Percentiles rank a stretch among this genome's conserved stretches.
Evolutionary conservation across 2,329 filamentous ascomycete species (phyloP).

Genomic region (Curvularia hawaiiensis): DNA sequence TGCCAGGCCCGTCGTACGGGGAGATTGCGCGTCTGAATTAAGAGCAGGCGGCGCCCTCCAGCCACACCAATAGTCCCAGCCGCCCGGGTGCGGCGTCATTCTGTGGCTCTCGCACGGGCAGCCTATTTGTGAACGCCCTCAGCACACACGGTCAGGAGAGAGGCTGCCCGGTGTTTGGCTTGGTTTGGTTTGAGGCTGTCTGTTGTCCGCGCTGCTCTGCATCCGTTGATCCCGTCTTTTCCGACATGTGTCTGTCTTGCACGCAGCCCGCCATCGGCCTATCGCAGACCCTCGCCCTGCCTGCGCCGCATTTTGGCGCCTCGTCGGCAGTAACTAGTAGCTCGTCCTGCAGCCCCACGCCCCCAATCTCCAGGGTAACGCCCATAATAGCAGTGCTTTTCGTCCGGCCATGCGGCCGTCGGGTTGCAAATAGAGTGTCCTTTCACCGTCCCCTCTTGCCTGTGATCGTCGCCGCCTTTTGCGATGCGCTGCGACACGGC

Average conservation of each 20-base stretch:
- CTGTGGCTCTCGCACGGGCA: constrained; percentile 14
- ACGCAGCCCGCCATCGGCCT: neutral
- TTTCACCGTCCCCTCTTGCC: neutral
- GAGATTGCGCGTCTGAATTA: constrained; percentile 26
- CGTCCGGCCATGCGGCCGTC: constrained; percentile 8
- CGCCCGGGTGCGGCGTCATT: constrained; percentile 15
- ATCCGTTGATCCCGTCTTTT: constrained; percentile 1
- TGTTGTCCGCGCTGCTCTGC: neutral
- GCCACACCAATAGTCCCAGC: constrained; percentile 22
- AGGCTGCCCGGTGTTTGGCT: neutral
- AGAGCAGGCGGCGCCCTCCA: constrained; percentile 15
- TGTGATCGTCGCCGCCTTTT: neutral
- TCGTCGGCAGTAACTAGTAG: constrained; percentile 7
- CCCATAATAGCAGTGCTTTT: neutral
- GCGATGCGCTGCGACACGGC: neutral
- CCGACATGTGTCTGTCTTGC: neutral
- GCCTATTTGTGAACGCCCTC: constrained; percentile 6
- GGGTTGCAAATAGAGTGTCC: neutral
- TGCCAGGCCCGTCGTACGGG: constrained; percentile 5
- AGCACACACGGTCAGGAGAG: constrained; percentile 10
- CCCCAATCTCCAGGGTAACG: constrained; percentile 17
- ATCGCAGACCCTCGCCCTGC: constrained; percentile 7
- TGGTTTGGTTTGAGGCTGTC: neutral
- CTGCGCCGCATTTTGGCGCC: constrained; percentile 2
- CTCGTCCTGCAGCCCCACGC: constrained; percentile 9